A percentile compares a stretch with the other conserved stretches of the same genome.
Conservation (phyloP, 148 eudicot genomes). For the Arctostaphylos glauca region DNA sequence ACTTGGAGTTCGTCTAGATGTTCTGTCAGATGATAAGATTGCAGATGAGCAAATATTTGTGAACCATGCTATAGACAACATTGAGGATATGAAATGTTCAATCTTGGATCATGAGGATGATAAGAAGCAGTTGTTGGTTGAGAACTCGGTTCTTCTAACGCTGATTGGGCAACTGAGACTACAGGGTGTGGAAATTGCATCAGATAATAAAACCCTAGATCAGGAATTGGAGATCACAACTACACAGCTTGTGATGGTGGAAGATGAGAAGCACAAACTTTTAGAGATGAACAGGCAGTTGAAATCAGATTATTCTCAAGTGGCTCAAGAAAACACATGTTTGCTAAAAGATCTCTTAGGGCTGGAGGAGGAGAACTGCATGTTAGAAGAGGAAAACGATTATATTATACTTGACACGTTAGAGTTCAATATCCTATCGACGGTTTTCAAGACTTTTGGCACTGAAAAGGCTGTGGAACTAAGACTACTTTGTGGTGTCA, state of each 20-base stretch:
- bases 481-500: conserved; percentile 37
- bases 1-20: conserved; percentile 41
- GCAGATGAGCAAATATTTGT: conserved; percentile 51
- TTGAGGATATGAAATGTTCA: conserved; percentile 42
- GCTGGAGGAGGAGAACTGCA: conserved; percentile 41
- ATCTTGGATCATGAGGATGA: conserved; percentile 55
- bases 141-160: conserved; percentile 65
- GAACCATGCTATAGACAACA: conserved; percentile 43
- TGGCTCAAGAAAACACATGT: conserved; percentile 35
- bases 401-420: conserved; percentile 39
- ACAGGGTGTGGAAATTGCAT: conserved; percentile 50
- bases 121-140: conserved; percentile 55
- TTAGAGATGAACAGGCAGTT: conserved; percentile 51
- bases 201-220: conserved; percentile 42
- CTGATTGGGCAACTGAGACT: conserved; percentile 53
- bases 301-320: conserved; percentile 32
- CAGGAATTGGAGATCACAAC: conserved; percentile 38
- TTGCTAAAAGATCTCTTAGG: conserved; percentile 37
- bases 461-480: conserved; percentile 48
- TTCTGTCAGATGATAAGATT: conserved; percentile 26
- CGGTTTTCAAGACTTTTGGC: conserved; percentile 46
- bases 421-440: conserved; percentile 33
- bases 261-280: conserved; percentile 50
- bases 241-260: conserved; percentile 40
- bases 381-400: conserved; percentile 47